A percentile compares a stretch with the other conserved stretches of the same genome.
These are phyloP conservation scores for Solanum acaule DNA, from an alignment of 257 asterid species.

Conservation along the genomic window DNA sequence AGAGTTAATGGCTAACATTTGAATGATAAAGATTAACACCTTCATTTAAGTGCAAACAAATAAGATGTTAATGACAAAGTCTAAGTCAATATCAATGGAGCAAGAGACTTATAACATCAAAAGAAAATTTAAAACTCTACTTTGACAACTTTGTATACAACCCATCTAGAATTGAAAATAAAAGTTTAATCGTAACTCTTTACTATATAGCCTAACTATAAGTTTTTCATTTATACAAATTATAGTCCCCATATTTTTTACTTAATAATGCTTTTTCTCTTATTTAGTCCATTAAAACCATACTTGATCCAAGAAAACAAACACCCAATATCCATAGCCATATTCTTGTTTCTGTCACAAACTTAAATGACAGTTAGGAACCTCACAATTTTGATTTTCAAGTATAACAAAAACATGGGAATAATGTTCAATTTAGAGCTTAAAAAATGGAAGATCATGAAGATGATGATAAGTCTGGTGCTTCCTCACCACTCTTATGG, in stretches of 20 bases:
- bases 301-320: neutral
- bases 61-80: neutral
- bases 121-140: neutral
- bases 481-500: no score
- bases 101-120: neutral
- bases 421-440: no score
- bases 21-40: neutral
- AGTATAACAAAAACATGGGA: no score
- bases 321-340: neutral
- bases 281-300: no score
- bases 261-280: neutral
- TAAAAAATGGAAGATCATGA: no score
- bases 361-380: neutral
- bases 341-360: neutral
- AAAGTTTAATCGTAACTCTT: no score
- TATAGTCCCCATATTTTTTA: no score
- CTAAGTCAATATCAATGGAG: neutral
- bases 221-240: neutral
- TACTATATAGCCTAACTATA: neutral
- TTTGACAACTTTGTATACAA: neutral
- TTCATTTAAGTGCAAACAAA: no score
- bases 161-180: neutral
- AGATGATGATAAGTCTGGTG: no score
- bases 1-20: neutral
- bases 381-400: no score